Conservation (phyloP, 352 stramenopile genomes). For the Globisporangium camurandrum region DNA sequence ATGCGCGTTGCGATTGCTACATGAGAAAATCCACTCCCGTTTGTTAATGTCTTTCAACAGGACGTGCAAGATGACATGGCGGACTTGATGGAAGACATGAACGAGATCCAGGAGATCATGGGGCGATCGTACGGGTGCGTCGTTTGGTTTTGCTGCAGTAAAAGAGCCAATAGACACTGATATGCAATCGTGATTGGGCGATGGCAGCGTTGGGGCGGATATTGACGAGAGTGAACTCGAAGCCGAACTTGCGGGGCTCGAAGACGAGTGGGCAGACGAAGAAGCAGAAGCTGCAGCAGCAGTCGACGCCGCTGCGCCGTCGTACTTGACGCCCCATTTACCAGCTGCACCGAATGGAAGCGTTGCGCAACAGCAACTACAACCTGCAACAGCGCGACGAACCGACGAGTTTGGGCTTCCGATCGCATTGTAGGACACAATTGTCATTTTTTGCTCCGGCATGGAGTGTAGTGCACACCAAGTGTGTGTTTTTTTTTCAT, state of each 20-base stretch:
- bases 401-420: constrained; percentile 78
- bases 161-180: too few species aligned
- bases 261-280: constrained; percentile 90
- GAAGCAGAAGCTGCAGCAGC: constrained; percentile 36
- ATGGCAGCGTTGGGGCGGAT: constrained; percentile 84
- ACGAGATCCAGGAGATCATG: constrained; percentile 97
- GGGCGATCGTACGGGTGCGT: constrained; percentile 90
- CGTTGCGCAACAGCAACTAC: too few species aligned
- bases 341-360: too few species aligned
- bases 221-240: constrained; percentile 94
- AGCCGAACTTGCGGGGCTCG: constrained; percentile 90
- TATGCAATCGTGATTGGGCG: not conserved
- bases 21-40: too few species aligned
- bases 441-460: too few species aligned
- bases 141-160: too few species aligned
- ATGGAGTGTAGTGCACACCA: too few species aligned
- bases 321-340: constrained; percentile 58
- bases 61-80: constrained; percentile 96
- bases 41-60: constrained; percentile 15
- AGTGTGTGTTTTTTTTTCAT: too few species aligned
- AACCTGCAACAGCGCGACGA: constrained; percentile 15
- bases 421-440: constrained; percentile 24
- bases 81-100: constrained; percentile 97
- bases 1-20: too few species aligned
- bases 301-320: constrained; percentile 45